phyloP scores from a whole-genome alignment of 495 filamentous ascomycete species.

The Talaromyces nanjingensis region DNA sequence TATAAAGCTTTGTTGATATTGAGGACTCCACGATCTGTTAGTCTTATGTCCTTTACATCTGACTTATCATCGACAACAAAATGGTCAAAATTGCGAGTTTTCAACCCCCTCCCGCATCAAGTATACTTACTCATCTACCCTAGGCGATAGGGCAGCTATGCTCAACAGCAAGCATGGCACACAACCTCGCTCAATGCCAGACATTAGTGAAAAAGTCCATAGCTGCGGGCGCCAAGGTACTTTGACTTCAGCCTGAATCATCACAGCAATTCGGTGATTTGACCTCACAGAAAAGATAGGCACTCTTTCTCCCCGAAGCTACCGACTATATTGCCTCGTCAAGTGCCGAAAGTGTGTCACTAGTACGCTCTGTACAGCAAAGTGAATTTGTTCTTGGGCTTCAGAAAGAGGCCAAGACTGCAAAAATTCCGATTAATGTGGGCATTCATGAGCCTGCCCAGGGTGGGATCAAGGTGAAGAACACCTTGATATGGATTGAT shows the following conservation, averaged over 20 bases:
- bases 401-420: constrained; percentile 52
- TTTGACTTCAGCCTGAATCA: neutral
- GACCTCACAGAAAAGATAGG: constrained; percentile 33
- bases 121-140: constrained; percentile 1
- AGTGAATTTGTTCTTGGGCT: constrained; percentile 68
- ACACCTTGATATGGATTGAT: constrained; percentile 65
- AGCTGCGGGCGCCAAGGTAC: constrained; percentile 68
- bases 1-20: neutral
- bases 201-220: constrained; percentile 65
- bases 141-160: constrained; percentile 87
- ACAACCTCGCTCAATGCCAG: constrained; percentile 73
- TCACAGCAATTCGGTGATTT: neutral
- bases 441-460: constrained; percentile 75
- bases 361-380: constrained; percentile 50
- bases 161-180: constrained; percentile 67
- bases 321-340: constrained; percentile 76
- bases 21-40: neutral
- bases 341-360: constrained; percentile 55
- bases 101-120: neutral
- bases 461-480: constrained; percentile 50
- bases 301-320: constrained; percentile 88
- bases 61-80: neutral
- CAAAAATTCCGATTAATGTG: constrained; percentile 68
- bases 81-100: constrained; percentile 7
- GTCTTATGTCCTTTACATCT: neutral